Base-by-base conservation (phyloP, 176 grass and related monocot genomes). In the Ananas comosus region DNA sequence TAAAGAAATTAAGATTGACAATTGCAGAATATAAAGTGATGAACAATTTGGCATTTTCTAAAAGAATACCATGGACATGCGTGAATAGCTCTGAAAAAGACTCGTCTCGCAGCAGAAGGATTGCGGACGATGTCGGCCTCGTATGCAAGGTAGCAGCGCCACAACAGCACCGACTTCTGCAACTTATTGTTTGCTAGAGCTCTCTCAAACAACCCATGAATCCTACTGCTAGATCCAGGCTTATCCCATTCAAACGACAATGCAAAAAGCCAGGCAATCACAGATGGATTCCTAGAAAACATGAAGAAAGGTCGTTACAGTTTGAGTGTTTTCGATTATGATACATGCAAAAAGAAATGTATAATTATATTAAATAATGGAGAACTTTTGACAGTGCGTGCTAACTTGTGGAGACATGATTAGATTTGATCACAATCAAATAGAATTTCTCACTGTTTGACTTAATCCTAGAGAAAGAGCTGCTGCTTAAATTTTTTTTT, bases 11-110 rank as follows among this genome's bases (percentile, higher is more conserved):
- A 42, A 42, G 33, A 42, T 7, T 7, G 33, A 42, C 33, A 42
- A 42, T 33, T 33, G 29, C 33, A 42, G 33, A 42, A 42, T 42
- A 42, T 42, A 42, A 66, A 13, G 6, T 66, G 23, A 6, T 66
- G 64, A 10, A 33, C 64, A 66, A 58, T 13, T 58, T 58, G 12
- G 11, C 16, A 58, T 17, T n/a, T 16, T 58, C 13, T 58, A 58
- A 33, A 23, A 10, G 10, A 70, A 53, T 92, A 92, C 93, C 93
- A 97, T 27, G 93, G 93, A 74, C 93, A 97, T 64, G 93, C 77
- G 81, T 97, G 93, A 87, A 97, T 97, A 69, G 93, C 93, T 88
- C 93, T 92, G 78, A 92, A 97, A 69, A 97, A 92, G 49, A 92
- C 85, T 68, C 86, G 82, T 22, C 84, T 83, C 65, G 93, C 89